Conservation (phyloP, 257 asterid genomes). For the Ehretia macrophylla region DNA sequence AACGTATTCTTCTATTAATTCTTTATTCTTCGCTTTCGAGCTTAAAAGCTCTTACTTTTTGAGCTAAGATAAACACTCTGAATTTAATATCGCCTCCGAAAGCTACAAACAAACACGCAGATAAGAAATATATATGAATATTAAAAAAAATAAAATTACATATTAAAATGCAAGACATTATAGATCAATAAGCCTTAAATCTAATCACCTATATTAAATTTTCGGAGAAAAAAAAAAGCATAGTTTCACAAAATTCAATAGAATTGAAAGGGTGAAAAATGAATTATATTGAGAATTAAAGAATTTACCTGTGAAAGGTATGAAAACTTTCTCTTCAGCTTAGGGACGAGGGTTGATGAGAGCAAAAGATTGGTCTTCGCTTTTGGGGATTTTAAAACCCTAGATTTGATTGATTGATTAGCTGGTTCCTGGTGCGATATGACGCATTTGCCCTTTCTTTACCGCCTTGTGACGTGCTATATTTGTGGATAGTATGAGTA, state of each 20-base stretch:
- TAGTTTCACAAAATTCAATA: background rate
- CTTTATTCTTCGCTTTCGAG: too few relatives aligned
- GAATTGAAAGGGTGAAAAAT: background rate
- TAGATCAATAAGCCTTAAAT: too few relatives aligned
- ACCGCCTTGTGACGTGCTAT: too few relatives aligned
- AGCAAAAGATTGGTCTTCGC: background rate
- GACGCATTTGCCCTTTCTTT: conserved; percentile 4
- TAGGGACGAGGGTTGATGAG: background rate
- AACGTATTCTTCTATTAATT: too few relatives aligned
- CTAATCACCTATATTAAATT: too few relatives aligned
- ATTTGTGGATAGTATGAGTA: too few relatives aligned
- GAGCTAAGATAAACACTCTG: too few relatives aligned
- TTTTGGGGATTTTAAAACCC: background rate
- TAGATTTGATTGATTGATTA: background rate
- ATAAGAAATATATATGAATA: too few relatives aligned
- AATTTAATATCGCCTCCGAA: too few relatives aligned
- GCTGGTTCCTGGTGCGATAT: background rate
- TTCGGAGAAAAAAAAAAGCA: background rate
- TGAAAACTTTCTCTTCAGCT: background rate
- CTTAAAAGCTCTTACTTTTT: too few relatives aligned
- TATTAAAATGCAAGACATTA: background rate
- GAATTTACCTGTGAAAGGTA: background rate
- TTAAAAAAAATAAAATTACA: background rate
- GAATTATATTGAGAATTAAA: too few relatives aligned
- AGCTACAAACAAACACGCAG: too few relatives aligned